Conservation (phyloP, 2,329 filamentous ascomycete genomes). For the Seiridium cupressi region DNA sequence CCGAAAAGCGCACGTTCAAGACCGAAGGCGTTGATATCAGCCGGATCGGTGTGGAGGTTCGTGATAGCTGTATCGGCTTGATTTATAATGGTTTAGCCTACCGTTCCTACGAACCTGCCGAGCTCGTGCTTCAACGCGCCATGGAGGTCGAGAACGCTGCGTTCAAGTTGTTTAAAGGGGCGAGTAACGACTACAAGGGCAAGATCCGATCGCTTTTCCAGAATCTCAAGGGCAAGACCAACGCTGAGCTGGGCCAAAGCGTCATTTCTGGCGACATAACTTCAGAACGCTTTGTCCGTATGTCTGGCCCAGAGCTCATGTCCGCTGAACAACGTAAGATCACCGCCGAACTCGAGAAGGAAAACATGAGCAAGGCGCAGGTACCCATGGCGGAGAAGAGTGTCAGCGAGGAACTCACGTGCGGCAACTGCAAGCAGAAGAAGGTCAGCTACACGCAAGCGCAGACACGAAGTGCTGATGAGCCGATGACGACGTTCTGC, state of each 20-base stretch:
- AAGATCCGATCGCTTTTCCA: slow-evolving; percentile 93
- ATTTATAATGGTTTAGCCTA: slow-evolving; percentile 87
- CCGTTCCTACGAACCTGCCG: slow-evolving; percentile 68
- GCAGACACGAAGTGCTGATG: slow-evolving; percentile 92
- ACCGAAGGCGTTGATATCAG: slow-evolving; percentile 77
- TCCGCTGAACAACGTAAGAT: slow-evolving; percentile 76
- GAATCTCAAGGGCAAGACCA: slow-evolving; percentile 92
- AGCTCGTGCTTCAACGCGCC: slow-evolving; percentile 68
- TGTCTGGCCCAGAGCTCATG: slow-evolving; percentile 90
- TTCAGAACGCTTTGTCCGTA: slow-evolving; percentile 73
- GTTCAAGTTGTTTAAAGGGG: slow-evolving; percentile 66
- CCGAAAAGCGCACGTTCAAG: slow-evolving; percentile 78
- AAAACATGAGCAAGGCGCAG: slow-evolving; percentile 98
- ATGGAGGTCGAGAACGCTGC: slow-evolving; percentile 84
- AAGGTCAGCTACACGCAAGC: slow-evolving; percentile 96
- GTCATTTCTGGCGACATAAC: slow-evolving; percentile 74
- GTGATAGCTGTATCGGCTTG: slow-evolving; percentile 85
- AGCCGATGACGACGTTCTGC: slow-evolving; percentile 81
- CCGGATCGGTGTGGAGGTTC: slow-evolving; percentile 69
- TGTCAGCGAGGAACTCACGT: slow-evolving; percentile 83
- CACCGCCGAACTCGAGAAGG: slow-evolving; percentile 75
- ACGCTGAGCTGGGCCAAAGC: slow-evolving; percentile 70
- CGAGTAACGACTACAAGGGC: slow-evolving; percentile 73
- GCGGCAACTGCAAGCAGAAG: slow-evolving; percentile 88
- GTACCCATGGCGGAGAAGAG: slow-evolving; percentile 89